phyloP scores from a whole-genome alignment of 75 land plant species.

The Pinus taeda region DNA sequence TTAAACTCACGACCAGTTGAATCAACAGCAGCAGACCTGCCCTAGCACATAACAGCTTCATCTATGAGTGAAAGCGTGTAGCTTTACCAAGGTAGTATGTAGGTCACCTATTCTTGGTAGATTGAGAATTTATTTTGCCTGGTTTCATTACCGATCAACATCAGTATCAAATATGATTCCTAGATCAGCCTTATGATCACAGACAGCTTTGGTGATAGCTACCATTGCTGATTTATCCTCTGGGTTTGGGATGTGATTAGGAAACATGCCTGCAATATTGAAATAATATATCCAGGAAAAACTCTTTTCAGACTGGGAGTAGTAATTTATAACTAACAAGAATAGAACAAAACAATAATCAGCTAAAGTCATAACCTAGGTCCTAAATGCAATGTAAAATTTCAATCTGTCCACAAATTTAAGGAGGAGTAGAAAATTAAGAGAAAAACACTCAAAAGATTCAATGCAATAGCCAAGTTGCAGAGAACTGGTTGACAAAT shows the following conservation, averaged over 20 bases:
- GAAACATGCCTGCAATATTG: slow-evolving; percentile 75
- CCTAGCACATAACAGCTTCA: not conserved
- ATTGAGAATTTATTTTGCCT: not conserved
- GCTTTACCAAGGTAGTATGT: not conserved
- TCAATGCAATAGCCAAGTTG: too few relatives aligned
- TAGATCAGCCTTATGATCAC: slow-evolving; percentile 83
- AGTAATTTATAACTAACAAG: not conserved
- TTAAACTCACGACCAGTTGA: slow-evolving; percentile 84
- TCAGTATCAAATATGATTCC: slow-evolving; percentile 99
- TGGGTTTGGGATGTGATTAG: slow-evolving; percentile 98
- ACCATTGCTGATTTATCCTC: slow-evolving; percentile 96
- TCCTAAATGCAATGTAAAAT: too few relatives aligned
- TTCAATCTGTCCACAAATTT: too few relatives aligned
- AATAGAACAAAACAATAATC: too few relatives aligned
- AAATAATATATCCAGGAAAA: not conserved
- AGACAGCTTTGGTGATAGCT: slow-evolving; percentile 84
- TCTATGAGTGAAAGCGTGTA: not conserved
- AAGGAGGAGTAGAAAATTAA: too few relatives aligned
- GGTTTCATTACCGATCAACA: slow-evolving; percentile 73
- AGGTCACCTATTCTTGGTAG: not conserved
- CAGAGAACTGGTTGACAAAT: too few relatives aligned
- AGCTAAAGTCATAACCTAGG: too few relatives aligned
- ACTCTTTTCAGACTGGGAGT: not conserved
- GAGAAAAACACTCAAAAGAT: too few relatives aligned
- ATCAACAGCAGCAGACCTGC: slow-evolving; percentile 96